A percentile compares a stretch with the other conserved stretches of the same genome.
phyloP scores from a whole-genome alignment of 1,284 basidiomycete species.

The Rhodotorula sp. region DNA sequence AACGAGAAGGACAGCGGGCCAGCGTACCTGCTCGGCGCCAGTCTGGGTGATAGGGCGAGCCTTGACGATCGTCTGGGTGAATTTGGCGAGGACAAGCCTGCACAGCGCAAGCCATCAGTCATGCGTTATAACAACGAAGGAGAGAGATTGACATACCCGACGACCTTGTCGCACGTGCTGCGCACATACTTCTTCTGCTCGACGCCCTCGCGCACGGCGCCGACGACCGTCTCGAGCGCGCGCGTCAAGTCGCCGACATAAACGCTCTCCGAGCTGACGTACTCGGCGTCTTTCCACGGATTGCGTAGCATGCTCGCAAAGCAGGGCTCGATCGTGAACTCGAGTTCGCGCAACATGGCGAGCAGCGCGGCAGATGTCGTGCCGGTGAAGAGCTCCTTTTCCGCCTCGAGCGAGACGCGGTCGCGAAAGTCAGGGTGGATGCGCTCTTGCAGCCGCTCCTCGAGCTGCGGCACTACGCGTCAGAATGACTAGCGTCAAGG shows the following conservation, averaged over 20 bases:
- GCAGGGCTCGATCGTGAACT: constrained; percentile 71
- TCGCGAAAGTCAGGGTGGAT: constrained; percentile 73
- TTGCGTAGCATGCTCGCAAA: constrained; percentile 73
- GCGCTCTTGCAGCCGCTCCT: constrained; percentile 84
- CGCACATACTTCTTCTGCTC: constrained; percentile 91
- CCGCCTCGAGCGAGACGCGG: constrained; percentile 76
- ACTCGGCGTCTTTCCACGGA: constrained; percentile 71
- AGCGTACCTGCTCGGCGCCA: constrained; percentile 83
- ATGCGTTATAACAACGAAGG: not conserved
- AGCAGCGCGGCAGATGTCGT: constrained; percentile 79
- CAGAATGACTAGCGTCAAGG: accelerated
- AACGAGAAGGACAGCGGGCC: constrained; percentile 14
- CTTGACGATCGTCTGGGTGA: constrained; percentile 81
- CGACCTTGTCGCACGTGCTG: constrained; percentile 88
- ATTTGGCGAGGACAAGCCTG: constrained; percentile 77
- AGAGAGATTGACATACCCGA: constrained; percentile 60
- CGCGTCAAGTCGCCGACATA: constrained; percentile 75
- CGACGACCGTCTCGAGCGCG: constrained; percentile 65
- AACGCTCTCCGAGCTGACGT: constrained; percentile 79
- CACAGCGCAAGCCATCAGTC: not conserved
- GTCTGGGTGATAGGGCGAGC: constrained; percentile 84
- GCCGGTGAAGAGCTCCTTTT: constrained; percentile 85
- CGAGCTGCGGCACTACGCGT: constrained; percentile 62
- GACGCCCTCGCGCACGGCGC: constrained; percentile 67
- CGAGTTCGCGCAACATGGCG: constrained; percentile 76